Percentiles rank a stretch among this genome's conserved stretches.
phyloP scores from a whole-genome alignment of 129 eudicot genomes.

The Helianthus tuberosus region DNA sequence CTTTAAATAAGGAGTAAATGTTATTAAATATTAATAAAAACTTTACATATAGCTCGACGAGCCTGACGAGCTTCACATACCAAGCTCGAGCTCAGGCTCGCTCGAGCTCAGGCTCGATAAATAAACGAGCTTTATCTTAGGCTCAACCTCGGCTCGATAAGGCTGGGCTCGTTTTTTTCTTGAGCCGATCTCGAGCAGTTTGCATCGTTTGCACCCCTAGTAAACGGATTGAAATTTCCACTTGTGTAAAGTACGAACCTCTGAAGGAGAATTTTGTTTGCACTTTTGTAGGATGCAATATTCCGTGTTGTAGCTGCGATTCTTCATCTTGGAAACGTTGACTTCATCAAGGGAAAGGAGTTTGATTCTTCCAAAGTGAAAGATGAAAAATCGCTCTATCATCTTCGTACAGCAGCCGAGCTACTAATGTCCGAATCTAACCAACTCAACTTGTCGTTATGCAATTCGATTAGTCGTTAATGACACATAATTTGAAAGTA shows the following conservation, averaged over 20 bases:
- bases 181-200: too few relatives aligned
- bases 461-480: conserved; percentile 1
- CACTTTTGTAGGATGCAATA: conserved; percentile 75
- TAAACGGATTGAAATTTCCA: conserved; percentile 3
- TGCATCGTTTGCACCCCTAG: too few relatives aligned
- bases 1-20: too few relatives aligned
- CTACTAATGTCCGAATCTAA: conserved; percentile 65
- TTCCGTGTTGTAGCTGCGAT: conserved; percentile 98
- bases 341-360: conserved; percentile 88
- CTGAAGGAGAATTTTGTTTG: background rate
- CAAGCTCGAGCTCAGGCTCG: too few relatives aligned
- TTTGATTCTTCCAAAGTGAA: conserved; percentile 88
- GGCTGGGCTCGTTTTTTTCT: too few relatives aligned
- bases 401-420: conserved; percentile 91
- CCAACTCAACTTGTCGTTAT: conserved; percentile 11
- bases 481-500: background rate
- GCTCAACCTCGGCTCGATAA: too few relatives aligned
- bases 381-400: conserved; percentile 70
- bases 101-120: too few relatives aligned
- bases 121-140: too few relatives aligned
- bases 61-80: too few relatives aligned
- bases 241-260: background rate
- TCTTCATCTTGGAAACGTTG: conserved; percentile 93
- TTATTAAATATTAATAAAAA: too few relatives aligned
- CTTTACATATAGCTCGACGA: too few relatives aligned